phyloP scores from a whole-genome alignment of 2,329 filamentous ascomycete species.

The Venturia asperata region DNA sequence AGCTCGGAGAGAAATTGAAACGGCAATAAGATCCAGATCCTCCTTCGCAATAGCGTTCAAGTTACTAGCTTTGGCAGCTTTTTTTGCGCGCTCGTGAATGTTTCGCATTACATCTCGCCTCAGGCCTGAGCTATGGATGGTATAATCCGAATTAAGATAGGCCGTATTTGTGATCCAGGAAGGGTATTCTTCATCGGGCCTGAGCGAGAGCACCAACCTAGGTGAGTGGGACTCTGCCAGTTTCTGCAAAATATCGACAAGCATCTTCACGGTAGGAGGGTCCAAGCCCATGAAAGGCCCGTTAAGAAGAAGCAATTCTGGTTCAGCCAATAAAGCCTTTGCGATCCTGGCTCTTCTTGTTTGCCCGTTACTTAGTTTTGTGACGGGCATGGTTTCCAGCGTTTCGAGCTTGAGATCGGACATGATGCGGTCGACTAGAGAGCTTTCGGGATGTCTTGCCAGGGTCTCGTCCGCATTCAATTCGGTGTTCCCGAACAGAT shows the following conservation, averaged over 20 bases:
- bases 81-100: conserved; percentile 12
- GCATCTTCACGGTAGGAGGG: conserved; percentile 64
- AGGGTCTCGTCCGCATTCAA: conserved; percentile 61
- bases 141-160: conserved; percentile 60
- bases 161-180: conserved; percentile 85
- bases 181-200: conserved; percentile 81
- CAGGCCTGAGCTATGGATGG: conserved; percentile 41
- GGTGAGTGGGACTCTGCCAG: conserved; percentile 62
- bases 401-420: conserved; percentile 60
- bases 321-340: conserved; percentile 68
- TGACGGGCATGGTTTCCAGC: conserved; percentile 72
- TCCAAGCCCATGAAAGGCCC: conserved; percentile 91
- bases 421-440: conserved; percentile 56
- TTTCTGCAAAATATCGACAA: conserved; percentile 63
- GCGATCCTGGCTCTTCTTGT: conserved; percentile 81
- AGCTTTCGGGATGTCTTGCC: conserved; percentile 33
- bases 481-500: conserved; percentile 72
- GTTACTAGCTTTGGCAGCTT: background rate
- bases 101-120: conserved; percentile 1
- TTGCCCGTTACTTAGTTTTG: conserved; percentile 90
- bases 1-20: background rate
- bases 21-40: conserved; percentile 5
- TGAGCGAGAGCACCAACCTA: conserved; percentile 66
- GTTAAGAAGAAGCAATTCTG: conserved; percentile 78
- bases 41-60: background rate